Percentiles rank a stretch among this genome's conserved stretches.
phyloP scores from a whole-genome alignment of 441 rosid species.

The Theobroma grandiflorum region DNA sequence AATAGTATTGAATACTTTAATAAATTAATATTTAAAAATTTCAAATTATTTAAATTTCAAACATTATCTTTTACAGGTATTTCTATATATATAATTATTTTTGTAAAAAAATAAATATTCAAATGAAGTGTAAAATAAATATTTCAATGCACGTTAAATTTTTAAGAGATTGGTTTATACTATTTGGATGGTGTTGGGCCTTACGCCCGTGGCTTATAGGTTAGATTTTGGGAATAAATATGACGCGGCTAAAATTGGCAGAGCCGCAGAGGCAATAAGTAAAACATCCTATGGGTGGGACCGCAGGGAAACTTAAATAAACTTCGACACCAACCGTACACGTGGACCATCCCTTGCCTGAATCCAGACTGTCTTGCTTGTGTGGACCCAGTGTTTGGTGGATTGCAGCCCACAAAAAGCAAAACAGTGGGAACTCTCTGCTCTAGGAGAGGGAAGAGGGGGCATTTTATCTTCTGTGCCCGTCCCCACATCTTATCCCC shows the following conservation, averaged over 20 bases:
- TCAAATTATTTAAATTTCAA: too few relatives aligned
- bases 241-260: too few relatives aligned
- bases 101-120: too few relatives aligned
- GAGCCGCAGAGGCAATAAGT: too few relatives aligned
- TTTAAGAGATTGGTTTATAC: not conserved
- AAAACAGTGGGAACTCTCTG: not conserved
- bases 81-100: too few relatives aligned
- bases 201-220: not conserved
- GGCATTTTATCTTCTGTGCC: slow-evolving; percentile 4
- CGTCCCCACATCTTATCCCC: slow-evolving; percentile 18
- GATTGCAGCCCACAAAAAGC: not conserved
- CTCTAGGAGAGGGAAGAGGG: not conserved
- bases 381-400: slow-evolving; percentile 15
- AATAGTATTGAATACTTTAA: too few relatives aligned
- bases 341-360: slow-evolving; percentile 25
- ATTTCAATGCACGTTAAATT: not conserved
- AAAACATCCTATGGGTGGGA: slow-evolving; percentile 9
- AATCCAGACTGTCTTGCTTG: slow-evolving; percentile 24
- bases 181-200: not conserved
- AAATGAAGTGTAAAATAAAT: too few relatives aligned
- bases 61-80: too few relatives aligned
- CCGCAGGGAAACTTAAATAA: not conserved
- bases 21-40: too few relatives aligned
- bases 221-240: not conserved
- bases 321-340: slow-evolving; percentile 17